Evolutionary conservation across 371 early-diverging fungal genomes (phyloP), one percentile per base, ranked within the genome.

Genomic region (Apophysomyces variabilis): DNA sequence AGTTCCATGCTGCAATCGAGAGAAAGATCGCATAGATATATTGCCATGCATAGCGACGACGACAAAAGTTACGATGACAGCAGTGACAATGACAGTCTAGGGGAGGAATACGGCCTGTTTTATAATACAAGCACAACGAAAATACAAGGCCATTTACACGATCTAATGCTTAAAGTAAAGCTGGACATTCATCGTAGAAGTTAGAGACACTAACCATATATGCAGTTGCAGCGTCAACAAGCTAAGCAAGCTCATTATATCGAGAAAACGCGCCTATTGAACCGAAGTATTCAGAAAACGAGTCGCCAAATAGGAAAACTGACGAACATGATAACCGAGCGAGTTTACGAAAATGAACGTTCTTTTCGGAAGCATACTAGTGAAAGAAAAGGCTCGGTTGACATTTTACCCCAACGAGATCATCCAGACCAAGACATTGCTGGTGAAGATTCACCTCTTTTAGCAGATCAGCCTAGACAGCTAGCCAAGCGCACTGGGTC

Each of bases 241-340:
- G 47, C 58, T 11, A 65, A 61, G 32, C 68, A 68, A 65, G n/a
- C 43, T 11, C 59, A 47, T 6, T 72, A 72, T 39, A 47, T 72
- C 11, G 72, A 72, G 37, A 72, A 68, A 39, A 60, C 66, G 12
- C 45, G 45, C 9, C 18, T 16, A 26, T 18, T 71, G 12, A 64
- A 60, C 37, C 67, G 65, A 21, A 65, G 57, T 7, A 61, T 50
- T 32, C 56, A 62, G 50, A 72, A 68, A 32, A 65, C 68, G 1
- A 60, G 62, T 14, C 37, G 57, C 39, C 5, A 18, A 21, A 50
- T 50, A 16, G 21, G 18, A 5, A 50, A 50, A 21, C 54, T 50
- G 4, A 50, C 54, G 11, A 50, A 50, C 9, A 7, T 50, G 54
- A 11, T 50, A 26, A 50, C 54, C 5, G 54, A 50, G 9, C 54